Evolutionary conservation across 805 yeast species (phyloP).

Genomic region (Myxozyma lipomycoides): DNA sequence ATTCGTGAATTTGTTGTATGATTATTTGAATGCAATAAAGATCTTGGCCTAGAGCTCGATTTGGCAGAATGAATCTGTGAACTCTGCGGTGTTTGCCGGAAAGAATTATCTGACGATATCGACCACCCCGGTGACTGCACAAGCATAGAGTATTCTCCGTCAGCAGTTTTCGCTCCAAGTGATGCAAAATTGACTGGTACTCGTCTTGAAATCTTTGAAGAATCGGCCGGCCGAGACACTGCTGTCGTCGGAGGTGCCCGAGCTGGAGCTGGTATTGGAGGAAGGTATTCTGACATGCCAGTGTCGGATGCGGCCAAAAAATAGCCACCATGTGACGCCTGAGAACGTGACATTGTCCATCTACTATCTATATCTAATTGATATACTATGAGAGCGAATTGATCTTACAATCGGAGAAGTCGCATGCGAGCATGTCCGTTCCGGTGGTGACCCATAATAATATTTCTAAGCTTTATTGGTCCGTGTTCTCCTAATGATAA

Average conservation of each 20-base stretch:
- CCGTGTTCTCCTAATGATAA: no score
- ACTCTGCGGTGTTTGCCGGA: background rate
- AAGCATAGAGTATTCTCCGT: no score
- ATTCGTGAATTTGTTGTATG: background rate
- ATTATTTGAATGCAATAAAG: background rate
- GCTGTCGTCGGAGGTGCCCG: background rate
- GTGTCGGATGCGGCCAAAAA: slow-evolving; percentile 3
- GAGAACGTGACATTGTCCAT: background rate
- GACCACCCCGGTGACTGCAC: no score
- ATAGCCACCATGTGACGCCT: background rate
- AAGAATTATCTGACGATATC: background rate
- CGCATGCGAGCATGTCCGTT: no score
- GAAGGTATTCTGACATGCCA: slow-evolving; percentile 4
- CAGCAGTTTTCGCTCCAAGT: no score
- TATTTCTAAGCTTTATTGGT: no score
- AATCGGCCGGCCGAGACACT: background rate
- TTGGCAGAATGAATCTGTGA: background rate
- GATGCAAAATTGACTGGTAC: no score
- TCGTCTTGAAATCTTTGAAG: no score
- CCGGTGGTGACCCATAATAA: no score
- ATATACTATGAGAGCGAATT: no score
- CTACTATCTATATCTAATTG: no score
- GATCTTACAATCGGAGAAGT: no score
- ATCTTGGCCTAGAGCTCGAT: background rate
- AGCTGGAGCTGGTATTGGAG: slow-evolving; percentile 3